These are phyloP conservation scores for Poronia punctata DNA, from an alignment of 495 filamentous ascomycete genomes.

Conservation along the genomic window DNA sequence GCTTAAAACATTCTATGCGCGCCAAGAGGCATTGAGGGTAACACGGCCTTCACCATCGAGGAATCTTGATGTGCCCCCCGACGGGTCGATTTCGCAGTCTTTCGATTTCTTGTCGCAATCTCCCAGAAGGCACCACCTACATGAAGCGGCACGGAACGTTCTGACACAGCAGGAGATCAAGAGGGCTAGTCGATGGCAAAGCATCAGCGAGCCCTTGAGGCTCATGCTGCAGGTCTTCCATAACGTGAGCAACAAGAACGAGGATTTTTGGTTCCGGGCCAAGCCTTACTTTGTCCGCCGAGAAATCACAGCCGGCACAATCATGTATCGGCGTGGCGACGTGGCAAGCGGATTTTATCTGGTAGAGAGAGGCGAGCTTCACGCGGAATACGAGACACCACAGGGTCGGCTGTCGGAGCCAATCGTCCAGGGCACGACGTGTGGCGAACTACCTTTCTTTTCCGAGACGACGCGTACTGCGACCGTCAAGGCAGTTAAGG, in stretches of 20 bases:
- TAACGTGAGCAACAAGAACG: conserved; percentile 70
- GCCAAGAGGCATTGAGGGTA: conserved; percentile 35
- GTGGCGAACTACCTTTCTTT: conserved; percentile 95
- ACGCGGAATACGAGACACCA: conserved; percentile 81
- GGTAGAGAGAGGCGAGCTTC: conserved; percentile 80
- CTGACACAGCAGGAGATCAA: conserved; percentile 49
- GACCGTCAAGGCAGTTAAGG: conserved; percentile 73
- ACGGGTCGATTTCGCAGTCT: conserved; percentile 12
- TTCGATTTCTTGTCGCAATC: conserved; percentile 57
- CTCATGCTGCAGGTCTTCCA: conserved; percentile 91
- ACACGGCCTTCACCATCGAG: conserved; percentile 29
- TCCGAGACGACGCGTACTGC: conserved; percentile 79
- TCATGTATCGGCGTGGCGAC: conserved; percentile 70
- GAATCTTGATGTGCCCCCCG: conserved; percentile 49
- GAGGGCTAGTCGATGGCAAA: conserved; percentile 56
- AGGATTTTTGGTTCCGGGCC: conserved; percentile 89
- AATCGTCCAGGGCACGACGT: conserved; percentile 90
- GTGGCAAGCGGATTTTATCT: conserved; percentile 76
- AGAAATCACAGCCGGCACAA: conserved; percentile 57
- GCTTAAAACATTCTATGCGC: conserved; percentile 72
- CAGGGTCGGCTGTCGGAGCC: conserved; percentile 85
- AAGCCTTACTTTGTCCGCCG: conserved; percentile 64
- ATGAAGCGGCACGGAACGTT: conserved; percentile 67
- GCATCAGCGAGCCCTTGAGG: conserved; percentile 80
- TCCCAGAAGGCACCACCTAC: conserved; percentile 69